Evolutionary conservation across 2,329 filamentous ascomycete genomes (phyloP), one percentile per base, ranked within the genome.

Genomic region (Colletotrichum siamense): DNA sequence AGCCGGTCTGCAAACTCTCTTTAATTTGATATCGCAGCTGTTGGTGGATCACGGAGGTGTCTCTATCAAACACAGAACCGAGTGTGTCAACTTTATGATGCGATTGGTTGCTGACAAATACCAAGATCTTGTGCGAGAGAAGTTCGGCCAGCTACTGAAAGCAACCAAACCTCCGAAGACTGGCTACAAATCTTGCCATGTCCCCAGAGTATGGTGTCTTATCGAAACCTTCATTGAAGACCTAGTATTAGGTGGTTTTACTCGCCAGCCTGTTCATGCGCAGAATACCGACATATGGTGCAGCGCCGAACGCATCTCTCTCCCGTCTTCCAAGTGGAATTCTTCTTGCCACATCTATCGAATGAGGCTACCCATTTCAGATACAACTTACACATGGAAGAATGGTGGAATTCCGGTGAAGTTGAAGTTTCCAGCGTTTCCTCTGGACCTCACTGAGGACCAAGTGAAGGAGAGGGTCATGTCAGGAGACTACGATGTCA

Each of bases 381-480:
- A 44, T n/a, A 0, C 2, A 9, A 0, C 18, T n/a, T 44, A 2
- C 18, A 0, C 1, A 1, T 44, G 39, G 9, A 44, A n/a, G 39
- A 5, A n/a, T 44, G 6, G 6, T 1, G 39, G 6, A 1, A n/a
- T n/a, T n/a, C 39, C 39, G 39, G 39, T n/a, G 18, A 44, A 44
- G 9, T 9, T n/a, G 9, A 4, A 44, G 39, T 44, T 44, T 2
- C 39, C 39, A 44, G 39, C 12, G 2, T 3, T 44, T n/a, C 0
- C 39, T 3, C 9, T 44, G 0, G 39, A 44, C 39, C 39, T 44
- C 39, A 44, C 39, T 12, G 9, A 44, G 6, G 39, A 44, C 39
- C 9, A 44, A 12, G 39, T 44, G 18, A 44, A n/a, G 18, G 39
- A 44, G 39, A 44, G 3, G 39, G 9, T 44, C 39, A 44, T 44